Percentiles rank a stretch among this genome's conserved stretches.
Evolutionary conservation across 805 yeast genomes (phyloP).

Genomic region (Candida tibetensis): DNA sequence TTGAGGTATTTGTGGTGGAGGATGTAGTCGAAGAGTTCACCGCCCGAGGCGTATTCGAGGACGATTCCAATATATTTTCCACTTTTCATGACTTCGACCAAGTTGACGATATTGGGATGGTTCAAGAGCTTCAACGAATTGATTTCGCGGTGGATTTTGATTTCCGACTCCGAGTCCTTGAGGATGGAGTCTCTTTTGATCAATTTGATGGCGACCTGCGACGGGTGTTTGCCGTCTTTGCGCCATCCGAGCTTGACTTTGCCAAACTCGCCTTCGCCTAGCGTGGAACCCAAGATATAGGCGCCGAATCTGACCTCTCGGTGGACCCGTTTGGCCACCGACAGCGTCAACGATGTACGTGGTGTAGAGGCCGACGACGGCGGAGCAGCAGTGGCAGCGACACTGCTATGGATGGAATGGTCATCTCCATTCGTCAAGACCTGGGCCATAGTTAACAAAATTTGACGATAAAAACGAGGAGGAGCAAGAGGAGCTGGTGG

Average conservation of each 20-base stretch:
- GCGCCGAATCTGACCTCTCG: slow-evolving; percentile 85
- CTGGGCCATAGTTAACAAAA: slow-evolving; percentile 3
- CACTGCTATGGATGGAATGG: not conserved
- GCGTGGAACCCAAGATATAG: slow-evolving; percentile 84
- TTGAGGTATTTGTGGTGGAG: slow-evolving; percentile 81
- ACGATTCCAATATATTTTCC: slow-evolving; percentile 96
- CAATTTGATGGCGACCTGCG: slow-evolving; percentile 90
- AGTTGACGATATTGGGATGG: slow-evolving; percentile 90
- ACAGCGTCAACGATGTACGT: not conserved
- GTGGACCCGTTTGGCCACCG: slow-evolving; percentile 34
- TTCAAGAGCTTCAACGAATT: slow-evolving; percentile 80
- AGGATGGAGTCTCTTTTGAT: slow-evolving; percentile 87
- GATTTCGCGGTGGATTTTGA: slow-evolving; percentile 88
- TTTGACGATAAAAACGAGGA: too few species aligned
- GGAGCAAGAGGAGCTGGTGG: not conserved
- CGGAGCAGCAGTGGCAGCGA: slow-evolving; percentile 1
- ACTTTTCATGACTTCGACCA: slow-evolving; percentile 90
- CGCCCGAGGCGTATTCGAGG: slow-evolving; percentile 94
- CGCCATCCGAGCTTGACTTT: slow-evolving; percentile 97
- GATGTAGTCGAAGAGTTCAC: slow-evolving; percentile 92
- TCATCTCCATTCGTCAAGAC: not conserved
- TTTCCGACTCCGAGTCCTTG: slow-evolving; percentile 79
- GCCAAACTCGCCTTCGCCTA: slow-evolving; percentile 98
- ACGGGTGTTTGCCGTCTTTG: slow-evolving; percentile 71
- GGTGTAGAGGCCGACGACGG: slow-evolving; percentile 4